These are phyloP conservation scores for Tuber calosporum DNA, from an alignment of 495 filamentous ascomycete species.

Conservation along the genomic window DNA sequence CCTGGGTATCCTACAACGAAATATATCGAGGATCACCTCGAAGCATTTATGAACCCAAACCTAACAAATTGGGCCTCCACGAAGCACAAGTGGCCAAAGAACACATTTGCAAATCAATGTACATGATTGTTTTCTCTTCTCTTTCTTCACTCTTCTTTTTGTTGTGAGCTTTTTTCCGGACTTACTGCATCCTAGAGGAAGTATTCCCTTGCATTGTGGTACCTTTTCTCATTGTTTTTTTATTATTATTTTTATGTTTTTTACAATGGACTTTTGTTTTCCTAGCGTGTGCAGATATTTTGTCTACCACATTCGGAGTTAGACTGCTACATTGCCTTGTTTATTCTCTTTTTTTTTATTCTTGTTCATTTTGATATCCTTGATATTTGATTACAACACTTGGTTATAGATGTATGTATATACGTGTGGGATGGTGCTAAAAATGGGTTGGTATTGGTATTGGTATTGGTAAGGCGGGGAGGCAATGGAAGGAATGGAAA, in stretches of 20 bases:
- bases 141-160: not conserved
- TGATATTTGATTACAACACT: not conserved
- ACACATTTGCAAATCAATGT: constrained; percentile 48
- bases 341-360: not conserved
- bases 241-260: not conserved
- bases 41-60: constrained; percentile 60
- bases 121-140: constrained; percentile 3
- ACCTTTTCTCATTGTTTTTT: constrained; percentile 1
- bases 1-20: constrained; percentile 59
- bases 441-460: not conserved
- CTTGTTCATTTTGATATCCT: not conserved
- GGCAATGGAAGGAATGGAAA: not conserved
- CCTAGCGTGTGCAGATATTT: not conserved
- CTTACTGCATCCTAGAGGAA: not conserved
- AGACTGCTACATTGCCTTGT: not conserved
- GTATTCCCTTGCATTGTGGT: not conserved
- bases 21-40: constrained; percentile 61
- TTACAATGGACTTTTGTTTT: not conserved
- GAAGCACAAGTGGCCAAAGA: constrained; percentile 48
- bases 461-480: not conserved
- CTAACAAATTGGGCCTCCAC: constrained; percentile 54
- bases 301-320: not conserved
- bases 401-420: not conserved
- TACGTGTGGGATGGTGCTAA: not conserved
- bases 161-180: not conserved